These are phyloP conservation scores for Tolypocladium pustulatum DNA, from an alignment of 2,329 filamentous ascomycete species.

Conservation along the genomic window DNA sequence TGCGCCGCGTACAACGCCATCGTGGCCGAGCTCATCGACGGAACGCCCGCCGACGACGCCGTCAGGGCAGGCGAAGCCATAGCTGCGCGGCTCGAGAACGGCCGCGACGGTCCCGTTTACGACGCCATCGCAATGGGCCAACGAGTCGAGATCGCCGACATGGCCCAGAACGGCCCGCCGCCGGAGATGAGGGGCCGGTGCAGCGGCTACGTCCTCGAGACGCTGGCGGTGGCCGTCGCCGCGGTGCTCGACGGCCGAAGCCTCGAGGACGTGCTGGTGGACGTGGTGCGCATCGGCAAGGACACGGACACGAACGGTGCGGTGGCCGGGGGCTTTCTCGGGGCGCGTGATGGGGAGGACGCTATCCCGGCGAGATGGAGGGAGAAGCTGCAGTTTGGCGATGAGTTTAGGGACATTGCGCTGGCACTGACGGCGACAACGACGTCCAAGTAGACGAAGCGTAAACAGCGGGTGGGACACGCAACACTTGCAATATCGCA, in stretches of 20 bases:
- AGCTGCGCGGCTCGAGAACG: constrained; percentile 12
- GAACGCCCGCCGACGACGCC: constrained; percentile 12
- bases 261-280: constrained; percentile 32
- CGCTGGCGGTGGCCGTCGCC: constrained; percentile 27
- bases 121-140: constrained; percentile 18
- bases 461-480: not conserved
- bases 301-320: constrained; percentile 38
- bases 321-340: constrained; percentile 33
- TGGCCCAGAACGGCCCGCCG: constrained; percentile 21
- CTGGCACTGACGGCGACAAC: no score
- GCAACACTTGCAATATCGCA: no score
- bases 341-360: constrained; percentile 30
- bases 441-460: not conserved
- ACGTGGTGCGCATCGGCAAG: constrained; percentile 31
- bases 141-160: constrained; percentile 11
- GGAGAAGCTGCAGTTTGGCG: constrained; percentile 25
- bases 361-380: constrained; percentile 31
- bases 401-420: constrained; percentile 21
- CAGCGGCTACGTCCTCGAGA: constrained; percentile 32
- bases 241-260: constrained; percentile 28
- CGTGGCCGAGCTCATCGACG: constrained; percentile 19
- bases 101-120: constrained; percentile 8
- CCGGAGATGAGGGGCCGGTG: constrained; percentile 15
- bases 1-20: constrained; percentile 31
- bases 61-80: constrained; percentile 14